Percentiles rank a stretch among this genome's conserved stretches.
Evolutionary conservation across 148 eudicot species (phyloP).

Genomic region (Dianthus caryophyllus): DNA sequence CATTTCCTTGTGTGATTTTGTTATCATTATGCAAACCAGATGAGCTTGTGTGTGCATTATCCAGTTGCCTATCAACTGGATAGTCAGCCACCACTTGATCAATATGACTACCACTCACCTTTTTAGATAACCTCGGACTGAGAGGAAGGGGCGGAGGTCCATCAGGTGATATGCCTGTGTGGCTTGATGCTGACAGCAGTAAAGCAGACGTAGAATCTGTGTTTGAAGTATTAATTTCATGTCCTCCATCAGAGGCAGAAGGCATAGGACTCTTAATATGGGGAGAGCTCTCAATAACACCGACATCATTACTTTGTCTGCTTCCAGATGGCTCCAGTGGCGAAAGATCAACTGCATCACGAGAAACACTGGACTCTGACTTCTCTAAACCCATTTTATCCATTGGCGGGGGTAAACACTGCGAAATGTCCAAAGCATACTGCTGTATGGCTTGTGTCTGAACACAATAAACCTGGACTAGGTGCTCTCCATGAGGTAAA

Average conservation of each 20-base stretch:
- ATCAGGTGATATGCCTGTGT: conserved; percentile 42
- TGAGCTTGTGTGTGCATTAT: conserved; percentile 38
- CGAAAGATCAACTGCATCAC: conserved; percentile 46
- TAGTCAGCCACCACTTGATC: conserved; percentile 54
- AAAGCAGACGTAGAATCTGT: conserved; percentile 41
- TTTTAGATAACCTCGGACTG: conserved; percentile 67
- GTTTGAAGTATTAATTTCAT: conserved; percentile 34
- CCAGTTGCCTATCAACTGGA: conserved; percentile 69
- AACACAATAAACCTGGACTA: conserved; percentile 90
- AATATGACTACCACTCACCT: conserved; percentile 42
- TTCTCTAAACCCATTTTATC: conserved; percentile 54
- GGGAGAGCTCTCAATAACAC: conserved; percentile 39
- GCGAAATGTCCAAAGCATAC: conserved; percentile 92
- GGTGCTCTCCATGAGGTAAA: conserved; percentile 68
- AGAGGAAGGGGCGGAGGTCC: conserved; percentile 56
- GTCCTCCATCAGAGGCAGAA: conserved; percentile 42
- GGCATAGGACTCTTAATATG: conserved; percentile 38
- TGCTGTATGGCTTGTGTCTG: conserved; percentile 99
- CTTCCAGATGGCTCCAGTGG: conserved; percentile 45
- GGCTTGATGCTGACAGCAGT: conserved; percentile 39
- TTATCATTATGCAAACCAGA: conserved; percentile 50
- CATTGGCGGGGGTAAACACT: conserved; percentile 80
- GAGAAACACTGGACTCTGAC: conserved; percentile 56
- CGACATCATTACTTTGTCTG: conserved; percentile 27
- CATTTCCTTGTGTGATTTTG: conserved; percentile 42